Conservation (phyloP, 176 grass and related monocot genomes). For the Eleusine indica region DNA sequence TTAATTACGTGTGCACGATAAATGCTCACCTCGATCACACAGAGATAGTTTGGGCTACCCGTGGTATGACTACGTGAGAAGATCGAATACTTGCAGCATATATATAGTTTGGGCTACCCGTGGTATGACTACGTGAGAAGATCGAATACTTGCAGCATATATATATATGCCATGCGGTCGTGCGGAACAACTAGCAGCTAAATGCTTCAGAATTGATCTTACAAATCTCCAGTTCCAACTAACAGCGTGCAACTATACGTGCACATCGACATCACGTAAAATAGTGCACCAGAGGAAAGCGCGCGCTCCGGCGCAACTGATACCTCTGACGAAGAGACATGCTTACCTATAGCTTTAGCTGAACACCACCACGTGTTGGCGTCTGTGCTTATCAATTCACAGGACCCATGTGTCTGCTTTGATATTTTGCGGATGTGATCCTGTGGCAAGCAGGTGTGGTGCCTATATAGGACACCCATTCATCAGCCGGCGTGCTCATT, state of each 20-base stretch:
- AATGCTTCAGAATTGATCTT: not conserved
- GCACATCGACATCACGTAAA: constrained; percentile 22
- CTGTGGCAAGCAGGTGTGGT: constrained; percentile 4
- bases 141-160: no score
- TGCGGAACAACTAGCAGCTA: no score
- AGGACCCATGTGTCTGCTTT: constrained; percentile 57
- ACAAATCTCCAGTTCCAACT: not conserved
- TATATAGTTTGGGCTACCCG: no score
- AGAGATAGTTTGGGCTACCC: no score
- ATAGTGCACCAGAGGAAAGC: not conserved
- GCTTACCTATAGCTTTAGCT: not conserved
- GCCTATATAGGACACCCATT: not conserved
- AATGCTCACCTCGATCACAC: not conserved
- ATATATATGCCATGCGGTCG: no score
- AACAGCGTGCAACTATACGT: constrained; percentile 6
- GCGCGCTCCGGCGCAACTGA: constrained; percentile 11
- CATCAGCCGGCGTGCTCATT: not conserved
- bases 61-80: no score
- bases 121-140: no score
- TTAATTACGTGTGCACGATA: no score
- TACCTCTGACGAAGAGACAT: constrained; percentile 39
- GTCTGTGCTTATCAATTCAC: constrained; percentile 59
- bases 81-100: no score
- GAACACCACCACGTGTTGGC: constrained; percentile 61
- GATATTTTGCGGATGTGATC: constrained; percentile 46